Percentiles rank a stretch among this genome's conserved stretches.
These are phyloP conservation scores for Ammopiptanthus mongolicus DNA, from an alignment of 306 rosid genomes.

Conservation along the genomic window DNA sequence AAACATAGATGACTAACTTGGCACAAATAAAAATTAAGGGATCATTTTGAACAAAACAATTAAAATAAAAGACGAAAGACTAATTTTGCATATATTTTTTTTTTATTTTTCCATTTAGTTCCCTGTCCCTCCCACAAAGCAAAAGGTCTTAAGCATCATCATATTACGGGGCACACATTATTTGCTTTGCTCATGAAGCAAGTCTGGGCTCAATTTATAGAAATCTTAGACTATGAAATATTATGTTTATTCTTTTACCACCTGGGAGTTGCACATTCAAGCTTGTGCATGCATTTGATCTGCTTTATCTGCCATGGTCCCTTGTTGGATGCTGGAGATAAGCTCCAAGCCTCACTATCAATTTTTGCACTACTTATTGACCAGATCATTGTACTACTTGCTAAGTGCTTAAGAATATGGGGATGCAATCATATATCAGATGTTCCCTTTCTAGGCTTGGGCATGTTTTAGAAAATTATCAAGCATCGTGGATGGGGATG, in stretches of 20 bases:
- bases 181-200: too few species aligned
- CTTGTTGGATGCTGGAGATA: constrained; percentile 44
- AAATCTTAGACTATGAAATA: neutral
- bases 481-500: neutral
- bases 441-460: neutral
- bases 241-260: neutral
- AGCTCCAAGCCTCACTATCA: neutral
- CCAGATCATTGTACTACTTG: neutral
- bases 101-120: too few species aligned
- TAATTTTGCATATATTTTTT: too few species aligned
- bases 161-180: neutral
- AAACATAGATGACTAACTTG: too few species aligned
- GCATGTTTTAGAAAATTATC: neutral
- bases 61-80: too few species aligned
- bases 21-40: too few species aligned
- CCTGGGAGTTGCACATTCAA: neutral
- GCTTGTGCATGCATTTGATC: neutral
- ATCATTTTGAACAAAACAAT: too few species aligned
- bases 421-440: neutral
- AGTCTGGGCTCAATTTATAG: neutral
- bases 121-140: too few species aligned
- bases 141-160: too few species aligned
- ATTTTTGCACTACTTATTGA: constrained; percentile 6
- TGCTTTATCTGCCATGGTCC: constrained; percentile 70
- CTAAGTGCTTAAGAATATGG: neutral